A percentile compares a stretch with the other conserved stretches of the same genome.
These are phyloP conservation scores for Lobosporangium transversale DNA, from an alignment of 192 early-diverging fungal species.

Conservation along the genomic window DNA sequence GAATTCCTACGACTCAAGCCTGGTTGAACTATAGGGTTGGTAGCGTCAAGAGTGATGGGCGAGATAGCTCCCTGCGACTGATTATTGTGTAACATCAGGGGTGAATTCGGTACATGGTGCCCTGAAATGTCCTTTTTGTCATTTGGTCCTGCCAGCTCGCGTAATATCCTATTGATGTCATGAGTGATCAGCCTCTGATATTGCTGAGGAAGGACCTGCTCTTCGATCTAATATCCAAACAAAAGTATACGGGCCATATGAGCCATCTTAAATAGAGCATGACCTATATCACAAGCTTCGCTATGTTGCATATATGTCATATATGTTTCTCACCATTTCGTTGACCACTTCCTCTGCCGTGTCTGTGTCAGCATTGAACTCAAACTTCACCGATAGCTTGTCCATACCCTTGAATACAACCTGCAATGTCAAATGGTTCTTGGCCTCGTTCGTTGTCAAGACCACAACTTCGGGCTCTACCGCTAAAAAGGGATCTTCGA, in stretches of 20 bases:
- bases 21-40: slow-evolving; percentile 4
- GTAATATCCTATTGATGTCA: slow-evolving; percentile 84
- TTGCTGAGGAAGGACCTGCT: slow-evolving; percentile 76
- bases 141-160: slow-evolving; percentile 65
- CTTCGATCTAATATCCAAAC: slow-evolving; percentile 69
- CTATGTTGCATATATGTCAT: too few species aligned
- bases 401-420: slow-evolving; percentile 85
- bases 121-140: slow-evolving; percentile 43
- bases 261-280: too few species aligned
- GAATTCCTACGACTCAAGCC: slow-evolving; percentile 25
- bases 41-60: slow-evolving; percentile 21
- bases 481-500: slow-evolving; percentile 77
- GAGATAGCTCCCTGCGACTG: slow-evolving; percentile 8
- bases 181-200: slow-evolving; percentile 83
- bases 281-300: too few species aligned
- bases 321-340: slow-evolving; percentile 83
- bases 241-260: neutral
- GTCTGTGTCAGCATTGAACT: slow-evolving; percentile 82
- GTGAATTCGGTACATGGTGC: slow-evolving; percentile 25
- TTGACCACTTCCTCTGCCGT: slow-evolving; percentile 83
- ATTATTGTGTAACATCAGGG: slow-evolving; percentile 20
- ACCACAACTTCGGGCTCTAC: slow-evolving; percentile 82
- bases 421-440: slow-evolving; percentile 74
- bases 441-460: slow-evolving; percentile 65
- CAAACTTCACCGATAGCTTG: slow-evolving; percentile 84